Percentiles rank a stretch among this genome's conserved stretches.
Evolutionary conservation across 768 basidiomycete species (phyloP).

Genomic region (Pleurotus platypus): DNA sequence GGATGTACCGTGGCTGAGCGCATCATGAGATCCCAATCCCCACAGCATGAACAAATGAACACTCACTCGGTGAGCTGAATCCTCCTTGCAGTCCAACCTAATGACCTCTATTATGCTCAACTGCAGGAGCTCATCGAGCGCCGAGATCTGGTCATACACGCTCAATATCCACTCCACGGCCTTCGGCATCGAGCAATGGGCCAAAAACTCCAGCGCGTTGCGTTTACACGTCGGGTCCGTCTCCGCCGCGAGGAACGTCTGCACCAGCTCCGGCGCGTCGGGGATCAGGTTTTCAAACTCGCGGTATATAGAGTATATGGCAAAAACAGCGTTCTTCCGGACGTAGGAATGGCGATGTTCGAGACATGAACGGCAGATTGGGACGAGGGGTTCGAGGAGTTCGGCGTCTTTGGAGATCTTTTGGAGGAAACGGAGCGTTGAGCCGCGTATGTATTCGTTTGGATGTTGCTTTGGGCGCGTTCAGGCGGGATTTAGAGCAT

Average conservation of each 20-base stretch:
- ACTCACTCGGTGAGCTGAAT: constrained; percentile 78
- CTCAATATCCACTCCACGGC: constrained; percentile 89
- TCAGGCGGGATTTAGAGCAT: constrained; percentile 9
- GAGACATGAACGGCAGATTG: constrained; percentile 88
- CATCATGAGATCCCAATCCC: not conserved
- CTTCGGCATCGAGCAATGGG: constrained; percentile 80
- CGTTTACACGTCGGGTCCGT: constrained; percentile 95
- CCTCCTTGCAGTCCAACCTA: constrained; percentile 81
- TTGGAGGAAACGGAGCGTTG: constrained; percentile 94
- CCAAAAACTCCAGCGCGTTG: constrained; percentile 95
- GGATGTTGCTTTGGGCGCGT: constrained; percentile 80
- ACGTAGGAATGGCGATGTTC: constrained; percentile 98
- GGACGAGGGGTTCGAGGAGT: constrained; percentile 92
- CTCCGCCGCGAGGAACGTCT: constrained; percentile 95
- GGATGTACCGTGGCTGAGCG: constrained; percentile 83
- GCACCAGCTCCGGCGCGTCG: constrained; percentile 93
- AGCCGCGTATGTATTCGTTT: constrained; percentile 98
- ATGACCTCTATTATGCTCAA: constrained; percentile 96
- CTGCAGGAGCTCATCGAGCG: constrained; percentile 89
- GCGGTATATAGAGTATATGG: constrained; percentile 91
- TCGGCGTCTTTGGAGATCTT: constrained; percentile 93
- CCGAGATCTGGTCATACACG: constrained; percentile 78
- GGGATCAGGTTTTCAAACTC: constrained; percentile 94
- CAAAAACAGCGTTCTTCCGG: constrained; percentile 97
- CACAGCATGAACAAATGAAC: not conserved